Evolutionary conservation across 176 grass and related monocot genomes (phyloP), one percentile per base, ranked within the genome.

Genomic region (Phragmites australis): DNA sequence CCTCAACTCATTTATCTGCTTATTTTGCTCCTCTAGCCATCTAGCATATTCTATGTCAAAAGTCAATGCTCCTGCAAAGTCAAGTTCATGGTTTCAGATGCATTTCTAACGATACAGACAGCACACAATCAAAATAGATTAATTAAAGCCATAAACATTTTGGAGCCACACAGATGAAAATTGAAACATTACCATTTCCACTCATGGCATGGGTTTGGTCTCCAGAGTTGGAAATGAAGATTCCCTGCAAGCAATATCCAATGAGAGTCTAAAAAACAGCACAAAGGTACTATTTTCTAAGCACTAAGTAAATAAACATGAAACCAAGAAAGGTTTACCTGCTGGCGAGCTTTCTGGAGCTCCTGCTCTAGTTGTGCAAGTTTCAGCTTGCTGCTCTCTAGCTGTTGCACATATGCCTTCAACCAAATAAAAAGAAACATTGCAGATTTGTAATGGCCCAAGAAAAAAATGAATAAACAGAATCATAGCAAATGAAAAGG

Each of bases 351-450:
- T 72, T 77, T 83, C 82, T 93, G 91, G 48, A 90, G 87, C 62
- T 93, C 91, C 77, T 93, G 91, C 84, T 93, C 91, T 64, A 93
- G 61, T 40, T 90, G 87, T 42, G 84, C 88, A 82, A 90, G 91
- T 75, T 93, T 93, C 53, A 93, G 77, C 80, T 89, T 93, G 72
- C 91, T 93, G 82, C 87, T 85, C 82, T 93, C 91, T 23, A 93
- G 82, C 75, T 93, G 91, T 75, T 93, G 91, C 51, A 93, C 91
- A 85, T 93, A 93, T 70, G 91, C 85, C 91, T 93, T 85, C 45
- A 46, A 82, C 58, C 45, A 80, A 62, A 89, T 6, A 60, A 31
- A 85, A 77, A 54, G 14, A 52, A 50, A 44, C 29, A 54, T 6
- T 23, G 19, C 55, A 39, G 49, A 13, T 26, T 85, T 23, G 60